phyloP scores from a whole-genome alignment of 108 stramenopile genomes.

The Cylindrotheca closterium region DNA sequence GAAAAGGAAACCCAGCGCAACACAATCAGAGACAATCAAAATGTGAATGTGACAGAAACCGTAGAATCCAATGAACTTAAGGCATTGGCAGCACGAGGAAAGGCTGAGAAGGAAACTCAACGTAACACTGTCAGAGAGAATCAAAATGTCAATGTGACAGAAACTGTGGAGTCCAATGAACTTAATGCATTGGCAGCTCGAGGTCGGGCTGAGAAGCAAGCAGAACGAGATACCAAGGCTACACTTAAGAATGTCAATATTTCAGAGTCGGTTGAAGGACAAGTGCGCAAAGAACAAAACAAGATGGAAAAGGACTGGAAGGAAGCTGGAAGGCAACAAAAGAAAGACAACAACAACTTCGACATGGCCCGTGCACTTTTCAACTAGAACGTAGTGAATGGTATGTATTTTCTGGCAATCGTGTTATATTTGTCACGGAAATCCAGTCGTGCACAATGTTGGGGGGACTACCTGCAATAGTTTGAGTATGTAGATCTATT shows the following conservation, averaged over 20 bases:
- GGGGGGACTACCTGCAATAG: too few relatives aligned
- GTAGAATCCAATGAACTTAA: conserved; percentile 16
- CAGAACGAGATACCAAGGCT: conserved; percentile 1
- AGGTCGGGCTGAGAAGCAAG: too few relatives aligned
- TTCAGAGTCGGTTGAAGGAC: too few relatives aligned
- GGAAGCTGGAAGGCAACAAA: conserved; percentile 15
- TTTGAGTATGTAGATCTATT: too few relatives aligned
- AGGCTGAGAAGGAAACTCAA: conserved; percentile 14
- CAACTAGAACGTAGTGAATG: conserved; percentile 12
- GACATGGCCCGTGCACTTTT: conserved; percentile 27
- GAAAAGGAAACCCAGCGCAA: neutral
- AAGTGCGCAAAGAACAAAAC: too few relatives aligned
- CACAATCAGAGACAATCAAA: conserved; percentile 1
- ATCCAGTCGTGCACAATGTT: too few relatives aligned
- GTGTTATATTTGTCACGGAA: too few relatives aligned
- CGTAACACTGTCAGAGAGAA: conserved; percentile 11
- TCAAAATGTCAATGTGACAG: conserved; percentile 23
- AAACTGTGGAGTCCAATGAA: conserved; percentile 20
- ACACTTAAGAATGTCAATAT: too few relatives aligned
- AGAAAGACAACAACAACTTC: conserved; percentile 22
- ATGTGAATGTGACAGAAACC: conserved; percentile 15
- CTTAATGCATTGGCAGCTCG: conserved; percentile 8
- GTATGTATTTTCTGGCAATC: too few relatives aligned
- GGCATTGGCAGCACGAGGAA: conserved; percentile 14
- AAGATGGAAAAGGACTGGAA: conserved; percentile 24